Evolutionary conservation across 768 basidiomycete species (phyloP), one percentile per base, ranked within the genome.

Genomic region (Asterophora parasitica): DNA sequence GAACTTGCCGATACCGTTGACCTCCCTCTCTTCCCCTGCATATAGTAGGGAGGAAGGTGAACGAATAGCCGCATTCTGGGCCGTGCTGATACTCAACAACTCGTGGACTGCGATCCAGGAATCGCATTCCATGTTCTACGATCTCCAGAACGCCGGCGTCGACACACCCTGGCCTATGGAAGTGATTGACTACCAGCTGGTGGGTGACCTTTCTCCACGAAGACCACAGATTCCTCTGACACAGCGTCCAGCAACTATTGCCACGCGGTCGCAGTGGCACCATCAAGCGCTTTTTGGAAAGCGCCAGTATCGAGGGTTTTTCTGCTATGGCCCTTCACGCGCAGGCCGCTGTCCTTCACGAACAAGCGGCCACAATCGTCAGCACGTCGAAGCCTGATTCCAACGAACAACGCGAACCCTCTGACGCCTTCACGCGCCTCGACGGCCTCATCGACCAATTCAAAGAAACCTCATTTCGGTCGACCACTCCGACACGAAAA

Each of bases 41-140:
- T 58, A 65, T 42, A 41, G 53, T 0, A 51, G 56, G 0, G 61
- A 65, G 33, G 62, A 65, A 35, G 61, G 59, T 20, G 67, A 68
- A 52, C 61, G 63, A 2, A 58, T 67, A n/a, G 50, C 61, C 35
- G 66, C 61, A 3, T 67, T 69, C 26, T 71, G 69, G 66, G 60
- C 65, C 6, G 62, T 61, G 0, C 50, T 68, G 4, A 60, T 69
- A 15, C 56, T 78, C 38, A 76, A 78, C 54, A 69, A 72, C 32
- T 72, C 66, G 48, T 77, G 74, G 73, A 62, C 70, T 15, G 68
- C 73, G 9, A 65, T 67, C 2, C 67, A 72, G 23, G 73, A 71
- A 26, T 66, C 68, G 2, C 70, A 75, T 8, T 68, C 72, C 0
- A 70, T 77, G 32, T 65, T 71, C 16, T 70, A 73, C 41, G 65